Base-by-base conservation (phyloP, 2,329 filamentous ascomycete genomes). In the Exophiala phaeomuriformis region DNA sequence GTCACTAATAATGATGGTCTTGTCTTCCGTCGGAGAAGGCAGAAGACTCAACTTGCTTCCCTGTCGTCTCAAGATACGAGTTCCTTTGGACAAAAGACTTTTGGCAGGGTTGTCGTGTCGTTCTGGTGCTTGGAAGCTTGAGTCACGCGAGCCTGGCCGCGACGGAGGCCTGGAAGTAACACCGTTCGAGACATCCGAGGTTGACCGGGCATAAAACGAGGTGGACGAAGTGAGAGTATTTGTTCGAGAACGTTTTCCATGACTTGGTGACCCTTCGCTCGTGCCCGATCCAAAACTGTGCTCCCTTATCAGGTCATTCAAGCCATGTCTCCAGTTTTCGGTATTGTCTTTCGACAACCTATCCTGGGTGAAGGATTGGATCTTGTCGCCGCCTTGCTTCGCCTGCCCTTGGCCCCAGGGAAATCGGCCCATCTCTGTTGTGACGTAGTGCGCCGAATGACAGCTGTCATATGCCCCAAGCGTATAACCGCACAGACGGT, bases 21-120 rank as follows among this genome's bases (percentile, higher is more conserved):
- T 68, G 56, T 71, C 70, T 52, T 72, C 68, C 31, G 71, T 48
- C 12, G 50, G 57, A 2, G 57, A 61, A 33, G 70, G 65, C 48
- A 70, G 65, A 45, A 75, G 67, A 53, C 69, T 73, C 55, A 73
- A 68, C 60, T 74, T 75, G 57, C 72, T 75, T 12, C 72, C 71
- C 61, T 74, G 72, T 37, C 73, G 71, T 36, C 69, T 71, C 37
- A 75, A 64, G 45, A 75, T 73, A n/a, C 72, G 71, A 56, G 72
- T 73, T 3, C 72, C 70, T 44, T 72, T 71, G 30, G 68, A 66
- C 43, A 75, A 58, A 30, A 75, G 61, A 3, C 68, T 71, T 45
- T 71, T 71, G 36, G 71, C 66, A 28, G 66, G 62, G 8, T 37
- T 54, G 32, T 63, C 61, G 8, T 50, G 43, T 29, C 58, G 56